Conservation (phyloP, 768 basidiomycete genomes). For the Russula dissimulans region DNA sequence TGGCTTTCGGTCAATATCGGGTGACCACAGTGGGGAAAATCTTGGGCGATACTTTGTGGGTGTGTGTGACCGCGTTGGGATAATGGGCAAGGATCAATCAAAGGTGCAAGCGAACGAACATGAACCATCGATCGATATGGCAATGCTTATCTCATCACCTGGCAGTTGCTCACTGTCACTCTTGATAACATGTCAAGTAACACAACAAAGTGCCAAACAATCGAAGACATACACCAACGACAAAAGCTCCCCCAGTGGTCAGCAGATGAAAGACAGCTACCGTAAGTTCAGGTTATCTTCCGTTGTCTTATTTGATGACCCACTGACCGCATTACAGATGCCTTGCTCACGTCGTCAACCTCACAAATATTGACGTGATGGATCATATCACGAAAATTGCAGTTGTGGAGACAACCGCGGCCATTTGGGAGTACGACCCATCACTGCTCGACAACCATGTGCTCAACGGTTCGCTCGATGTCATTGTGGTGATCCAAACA, state of each 20-base stretch:
- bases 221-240: background rate
- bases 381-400: too few relatives aligned
- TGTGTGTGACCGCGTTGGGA: constrained; percentile 23
- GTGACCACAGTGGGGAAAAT: constrained; percentile 25
- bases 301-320: too few relatives aligned
- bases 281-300: too few relatives aligned
- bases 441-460: too few relatives aligned
- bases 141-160: too few relatives aligned
- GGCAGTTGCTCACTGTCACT: background rate
- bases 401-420: too few relatives aligned
- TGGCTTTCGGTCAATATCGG: constrained; percentile 20
- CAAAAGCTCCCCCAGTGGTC: background rate
- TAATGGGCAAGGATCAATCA: constrained; percentile 11
- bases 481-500: too few relatives aligned
- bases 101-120: constrained; percentile 16
- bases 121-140: too few relatives aligned
- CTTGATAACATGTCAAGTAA: background rate
- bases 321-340: background rate
- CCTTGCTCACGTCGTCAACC: background rate
- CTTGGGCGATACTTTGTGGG: constrained; percentile 24
- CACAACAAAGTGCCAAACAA: background rate
- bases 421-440: too few relatives aligned
- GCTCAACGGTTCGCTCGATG: too few relatives aligned
- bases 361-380: background rate
- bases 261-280: background rate